A percentile compares a stretch with the other conserved stretches of the same genome.
Conservation (phyloP, 2,329 filamentous ascomycete genomes). For the Paraphoma chrysanthemicola region DNA sequence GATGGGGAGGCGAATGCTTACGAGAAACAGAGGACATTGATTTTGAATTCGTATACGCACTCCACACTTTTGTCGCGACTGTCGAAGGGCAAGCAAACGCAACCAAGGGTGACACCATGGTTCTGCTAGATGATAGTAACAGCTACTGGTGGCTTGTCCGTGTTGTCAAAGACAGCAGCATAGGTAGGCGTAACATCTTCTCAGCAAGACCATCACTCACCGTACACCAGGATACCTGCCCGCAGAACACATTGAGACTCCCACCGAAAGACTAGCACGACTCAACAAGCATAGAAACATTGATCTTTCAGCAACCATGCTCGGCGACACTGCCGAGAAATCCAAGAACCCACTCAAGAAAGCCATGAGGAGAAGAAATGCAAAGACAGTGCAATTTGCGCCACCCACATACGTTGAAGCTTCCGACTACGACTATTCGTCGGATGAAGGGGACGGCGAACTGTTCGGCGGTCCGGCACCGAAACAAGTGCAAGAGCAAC, state of each 20-base stretch:
- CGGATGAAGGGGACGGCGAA: slow-evolving; percentile 70
- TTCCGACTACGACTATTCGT: slow-evolving; percentile 84
- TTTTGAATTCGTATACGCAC: slow-evolving; percentile 98
- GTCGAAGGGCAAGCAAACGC: slow-evolving; percentile 98
- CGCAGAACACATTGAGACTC: slow-evolving; percentile 97
- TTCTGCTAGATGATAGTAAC: slow-evolving; percentile 96
- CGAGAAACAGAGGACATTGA: slow-evolving; percentile 96
- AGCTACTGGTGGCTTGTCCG: slow-evolving; percentile 99
- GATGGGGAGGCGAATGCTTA: slow-evolving; percentile 85
- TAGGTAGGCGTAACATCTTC: slow-evolving; percentile 60
- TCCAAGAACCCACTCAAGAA: slow-evolving; percentile 83
- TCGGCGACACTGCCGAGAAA: slow-evolving; percentile 77
- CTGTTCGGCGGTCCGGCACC: slow-evolving; percentile 46
- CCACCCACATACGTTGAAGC: slow-evolving; percentile 88
- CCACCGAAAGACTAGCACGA: slow-evolving; percentile 89
- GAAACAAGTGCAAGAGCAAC: slow-evolving; percentile 29
- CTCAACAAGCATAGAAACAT: slow-evolving; percentile 98
- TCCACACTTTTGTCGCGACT: slow-evolving; percentile 97
- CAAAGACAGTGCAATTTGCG: slow-evolving; percentile 86
- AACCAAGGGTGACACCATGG: slow-evolving; percentile 98
- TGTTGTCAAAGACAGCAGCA: slow-evolving; percentile 97
- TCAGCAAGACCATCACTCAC: slow-evolving; percentile 1
- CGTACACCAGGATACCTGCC: slow-evolving; percentile 82
- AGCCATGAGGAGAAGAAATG: slow-evolving; percentile 79
- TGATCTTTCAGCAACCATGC: slow-evolving; percentile 77